A percentile compares a stretch with the other conserved stretches of the same genome.
These are phyloP conservation scores for Porcisia hertigi DNA, from an alignment of 208 protist species.

Conservation along the genomic window DNA sequence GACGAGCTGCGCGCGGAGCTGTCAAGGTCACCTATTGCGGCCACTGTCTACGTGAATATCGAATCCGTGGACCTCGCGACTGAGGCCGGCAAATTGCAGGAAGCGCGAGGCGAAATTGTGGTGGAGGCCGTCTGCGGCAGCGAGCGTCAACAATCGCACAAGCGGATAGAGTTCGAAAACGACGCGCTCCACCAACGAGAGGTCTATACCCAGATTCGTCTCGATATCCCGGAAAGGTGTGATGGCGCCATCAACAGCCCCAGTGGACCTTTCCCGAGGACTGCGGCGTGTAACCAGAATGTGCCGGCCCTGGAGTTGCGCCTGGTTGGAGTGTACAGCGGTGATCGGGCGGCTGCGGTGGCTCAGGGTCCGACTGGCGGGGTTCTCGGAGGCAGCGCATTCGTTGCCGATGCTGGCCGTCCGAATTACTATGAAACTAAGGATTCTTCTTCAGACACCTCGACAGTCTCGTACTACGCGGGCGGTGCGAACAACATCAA, in stretches of 20 bases:
- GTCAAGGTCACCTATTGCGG: conserved; percentile 34
- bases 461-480: conserved; percentile 22
- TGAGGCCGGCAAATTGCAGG: conserved; percentile 33
- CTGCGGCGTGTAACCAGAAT: background rate
- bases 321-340: conserved; percentile 22
- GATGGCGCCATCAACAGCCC: background rate
- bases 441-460: conserved; percentile 10
- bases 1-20: conserved; percentile 63
- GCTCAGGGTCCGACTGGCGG: background rate
- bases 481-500: conserved; percentile 43
- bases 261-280: background rate
- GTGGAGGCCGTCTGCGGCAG: conserved; percentile 44
- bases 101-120: conserved; percentile 43
- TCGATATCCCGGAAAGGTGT: conserved; percentile 33
- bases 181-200: conserved; percentile 28
- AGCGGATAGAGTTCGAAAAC: conserved; percentile 36
- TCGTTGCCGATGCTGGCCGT: background rate
- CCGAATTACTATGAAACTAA: background rate
- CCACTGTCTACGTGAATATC: conserved; percentile 79
- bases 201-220: conserved; percentile 38
- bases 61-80: conserved; percentile 51
- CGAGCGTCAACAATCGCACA: conserved; percentile 43
- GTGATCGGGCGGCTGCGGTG: background rate
- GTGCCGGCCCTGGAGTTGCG: conserved; percentile 42
- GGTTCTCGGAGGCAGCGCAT: background rate